Base-by-base conservation (phyloP, 768 basidiomycete species). In the Phylloporus sp. region DNA sequence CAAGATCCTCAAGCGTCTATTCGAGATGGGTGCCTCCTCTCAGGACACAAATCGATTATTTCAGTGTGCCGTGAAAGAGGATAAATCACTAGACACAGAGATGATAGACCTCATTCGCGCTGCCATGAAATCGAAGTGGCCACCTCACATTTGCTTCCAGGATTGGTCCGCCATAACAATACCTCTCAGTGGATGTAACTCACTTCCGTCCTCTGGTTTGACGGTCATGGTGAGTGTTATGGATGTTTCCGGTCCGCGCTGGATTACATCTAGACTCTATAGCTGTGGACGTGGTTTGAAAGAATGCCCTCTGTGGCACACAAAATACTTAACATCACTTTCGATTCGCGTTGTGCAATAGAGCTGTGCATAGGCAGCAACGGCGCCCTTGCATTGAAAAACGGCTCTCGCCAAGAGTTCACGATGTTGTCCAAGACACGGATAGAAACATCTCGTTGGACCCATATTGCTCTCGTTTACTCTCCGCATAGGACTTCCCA, bases 101-200 rank as follows among this genome's bases (percentile, higher is more conserved):
- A 75, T 88, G 31, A 64, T 91, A 40, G 88, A 89, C 39, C 68
- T 90, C 24, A 75, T 92, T 47, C 80, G 86, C 7, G 76, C 78
- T 41, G 82, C 81, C 3, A 84, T 88, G 76, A 85, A 81, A 65
- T 82, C 82, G 34, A 77, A 82, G 29, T 92, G 90, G 91, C 81
- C 86, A 1, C 80, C 83, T 50, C 90, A 92, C 62, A 79, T 93
- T 53, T 86, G 82, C 3, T 70, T 91, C 59, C 82, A 83, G 62
- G 76, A 77, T 2, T 64, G 71, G 6, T 79, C 85, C 3, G 70
- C 78, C 9, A 56, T 90, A 6, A 70, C 73, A 4, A 63, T 85
- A 28, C 67, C 69, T 1, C 77, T 82, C 40, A 70, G 73, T n/a
- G 70, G 67, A n/a, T 63, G 67, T 31, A 78, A 76, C 52, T 79